A percentile compares a stretch with the other conserved stretches of the same genome.
These are phyloP conservation scores for Didymella arachidicola DNA, from an alignment of 2,329 filamentous ascomycete genomes.

Conservation along the genomic window DNA sequence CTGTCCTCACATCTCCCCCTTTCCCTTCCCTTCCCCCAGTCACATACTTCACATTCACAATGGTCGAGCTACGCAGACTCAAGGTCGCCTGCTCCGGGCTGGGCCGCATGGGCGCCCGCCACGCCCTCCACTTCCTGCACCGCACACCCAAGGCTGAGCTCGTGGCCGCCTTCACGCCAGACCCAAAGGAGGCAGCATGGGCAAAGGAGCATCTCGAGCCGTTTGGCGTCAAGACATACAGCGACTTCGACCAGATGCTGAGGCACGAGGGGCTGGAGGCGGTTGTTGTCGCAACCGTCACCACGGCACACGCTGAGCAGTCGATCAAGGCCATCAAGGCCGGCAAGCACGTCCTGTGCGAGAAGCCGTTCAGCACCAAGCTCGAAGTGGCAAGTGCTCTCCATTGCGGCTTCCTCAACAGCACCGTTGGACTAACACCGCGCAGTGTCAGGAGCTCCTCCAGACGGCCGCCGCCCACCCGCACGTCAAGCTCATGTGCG, in stretches of 20 bases:
- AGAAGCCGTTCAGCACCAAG: constrained; percentile 67
- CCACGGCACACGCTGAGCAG: constrained; percentile 65
- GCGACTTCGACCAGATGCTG: constrained; percentile 65
- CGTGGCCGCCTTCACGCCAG: constrained; percentile 58
- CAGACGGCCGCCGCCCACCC: constrained; percentile 64
- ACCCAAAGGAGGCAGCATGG: constrained; percentile 56
- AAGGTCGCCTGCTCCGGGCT: constrained; percentile 57
- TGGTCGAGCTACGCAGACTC: constrained; percentile 52
- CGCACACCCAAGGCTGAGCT: constrained; percentile 56
- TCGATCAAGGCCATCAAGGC: constrained; percentile 64
- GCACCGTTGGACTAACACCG: background rate
- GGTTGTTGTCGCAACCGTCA: constrained; percentile 63
- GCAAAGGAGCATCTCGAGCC: constrained; percentile 60
- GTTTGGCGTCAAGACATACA: constrained; percentile 62
- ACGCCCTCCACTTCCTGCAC: constrained; percentile 58
- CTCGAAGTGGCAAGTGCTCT: constrained; percentile 62
- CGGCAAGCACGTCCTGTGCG: constrained; percentile 65
- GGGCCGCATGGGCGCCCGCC: constrained; percentile 60
- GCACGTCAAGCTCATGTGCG: constrained; percentile 71
- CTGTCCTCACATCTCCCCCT: background rate
- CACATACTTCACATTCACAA: constrained; percentile 24
- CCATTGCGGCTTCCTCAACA: background rate
- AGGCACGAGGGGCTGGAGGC: constrained; percentile 63
- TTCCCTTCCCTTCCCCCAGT: no score
- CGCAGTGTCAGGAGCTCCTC: constrained; percentile 66